Conservation (phyloP, 306 rosid species). For the Chamaecrista fasciculata region DNA sequence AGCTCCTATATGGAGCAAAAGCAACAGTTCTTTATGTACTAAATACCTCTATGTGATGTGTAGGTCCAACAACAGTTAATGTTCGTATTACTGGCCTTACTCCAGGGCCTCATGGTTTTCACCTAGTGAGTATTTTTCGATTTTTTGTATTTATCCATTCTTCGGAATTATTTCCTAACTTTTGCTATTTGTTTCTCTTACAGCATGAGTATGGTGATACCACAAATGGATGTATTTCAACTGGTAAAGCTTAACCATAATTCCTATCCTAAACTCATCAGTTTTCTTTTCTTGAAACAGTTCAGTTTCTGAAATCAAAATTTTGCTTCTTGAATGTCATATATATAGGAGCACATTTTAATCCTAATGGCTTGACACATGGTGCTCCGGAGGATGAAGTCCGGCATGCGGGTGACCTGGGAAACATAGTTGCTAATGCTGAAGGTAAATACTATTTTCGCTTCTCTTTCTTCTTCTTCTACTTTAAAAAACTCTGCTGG, state of each 20-base stretch:
- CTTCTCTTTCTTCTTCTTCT: not conserved
- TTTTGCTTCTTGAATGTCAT: conserved; percentile 24
- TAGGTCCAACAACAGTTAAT: conserved; percentile 83
- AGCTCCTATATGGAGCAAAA: not conserved
- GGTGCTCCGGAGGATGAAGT: conserved; percentile 91
- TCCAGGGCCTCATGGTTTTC: conserved; percentile 89
- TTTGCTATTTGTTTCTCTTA: conserved; percentile 26
- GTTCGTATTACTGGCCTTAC: conserved; percentile 85
- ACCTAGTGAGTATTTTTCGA: conserved; percentile 56
- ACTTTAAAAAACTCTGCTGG: not conserved
- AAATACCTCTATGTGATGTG: conserved; percentile 24
- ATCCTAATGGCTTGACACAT: conserved; percentile 65
- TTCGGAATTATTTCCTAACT: not conserved
- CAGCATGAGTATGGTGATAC: conserved; percentile 97
- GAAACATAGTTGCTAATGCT: conserved; percentile 82
- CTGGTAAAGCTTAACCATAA: conserved; percentile 45
- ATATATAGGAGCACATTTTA: conserved; percentile 79
- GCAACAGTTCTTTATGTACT: not conserved
- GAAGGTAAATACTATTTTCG: conserved; percentile 40
- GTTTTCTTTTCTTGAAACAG: not conserved
- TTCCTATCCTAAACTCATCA: conserved; percentile 2
- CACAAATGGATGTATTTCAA: conserved; percentile 94
- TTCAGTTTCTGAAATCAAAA: conserved; percentile 2
- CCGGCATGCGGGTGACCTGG: conserved; percentile 99
- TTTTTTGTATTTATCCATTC: conserved; percentile 13